phyloP scores from a whole-genome alignment of 345 rosid genomes.

The Salix exigua region DNA sequence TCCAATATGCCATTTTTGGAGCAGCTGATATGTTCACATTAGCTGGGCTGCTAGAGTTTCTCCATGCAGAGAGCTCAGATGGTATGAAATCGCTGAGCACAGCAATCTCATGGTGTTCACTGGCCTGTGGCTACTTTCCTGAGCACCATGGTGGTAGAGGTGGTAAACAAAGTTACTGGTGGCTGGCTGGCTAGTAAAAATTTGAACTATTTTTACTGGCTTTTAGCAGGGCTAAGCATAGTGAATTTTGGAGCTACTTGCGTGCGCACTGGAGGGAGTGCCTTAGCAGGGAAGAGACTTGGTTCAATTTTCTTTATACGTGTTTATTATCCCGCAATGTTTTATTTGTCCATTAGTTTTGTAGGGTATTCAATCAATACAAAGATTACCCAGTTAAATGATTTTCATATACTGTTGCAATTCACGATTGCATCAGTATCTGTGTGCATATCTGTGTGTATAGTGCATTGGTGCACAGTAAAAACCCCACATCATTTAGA shows the following conservation, averaged over 20 bases:
- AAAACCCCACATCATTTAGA: no score
- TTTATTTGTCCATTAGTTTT: no score
- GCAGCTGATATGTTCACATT: constrained; percentile 61
- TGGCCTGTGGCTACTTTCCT: constrained; percentile 57
- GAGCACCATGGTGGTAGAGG: constrained; percentile 52
- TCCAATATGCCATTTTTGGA: constrained; percentile 50
- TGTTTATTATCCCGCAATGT: no score
- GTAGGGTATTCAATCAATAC: no score
- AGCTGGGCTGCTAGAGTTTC: constrained; percentile 55
- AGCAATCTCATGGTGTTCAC: constrained; percentile 49
- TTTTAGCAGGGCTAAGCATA: constrained; percentile 30
- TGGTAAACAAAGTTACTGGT: constrained; percentile 51
- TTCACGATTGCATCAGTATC: no score
- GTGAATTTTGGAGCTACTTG: constrained; percentile 50
- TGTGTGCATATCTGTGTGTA: no score
- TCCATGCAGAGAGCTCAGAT: constrained; percentile 53
- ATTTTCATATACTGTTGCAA: no score
- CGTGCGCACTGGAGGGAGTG: constrained; percentile 45
- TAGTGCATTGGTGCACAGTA: no score
- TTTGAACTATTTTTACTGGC: constrained; percentile 43
- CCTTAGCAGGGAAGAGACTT: no score
- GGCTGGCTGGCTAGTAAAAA: constrained; percentile 48
- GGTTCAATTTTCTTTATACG: no score
- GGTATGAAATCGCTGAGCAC: constrained; percentile 54
- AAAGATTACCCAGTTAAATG: no score